A percentile compares a stretch with the other conserved stretches of the same genome.
These are phyloP conservation scores for Raddia distichophylla DNA, from an alignment of 176 grass and related monocot genomes.

Conservation along the genomic window DNA sequence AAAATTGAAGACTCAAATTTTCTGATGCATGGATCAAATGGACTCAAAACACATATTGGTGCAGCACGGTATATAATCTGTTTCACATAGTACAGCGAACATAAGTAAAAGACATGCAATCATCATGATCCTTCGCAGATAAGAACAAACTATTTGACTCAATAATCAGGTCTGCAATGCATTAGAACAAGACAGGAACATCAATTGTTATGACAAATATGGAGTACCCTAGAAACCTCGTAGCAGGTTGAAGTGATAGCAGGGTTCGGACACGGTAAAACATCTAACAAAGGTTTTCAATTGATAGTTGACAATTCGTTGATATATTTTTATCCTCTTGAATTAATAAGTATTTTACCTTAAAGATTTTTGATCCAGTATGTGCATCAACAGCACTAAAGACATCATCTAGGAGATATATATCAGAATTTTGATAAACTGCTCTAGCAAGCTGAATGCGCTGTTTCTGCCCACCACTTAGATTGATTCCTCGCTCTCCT, in stretches of 20 bases:
- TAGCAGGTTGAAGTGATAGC: neutral
- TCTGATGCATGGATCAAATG: neutral
- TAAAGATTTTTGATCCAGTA: constrained; percentile 74
- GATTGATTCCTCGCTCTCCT: constrained; percentile 76
- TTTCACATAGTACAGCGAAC: neutral
- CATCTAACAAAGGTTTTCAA: neutral
- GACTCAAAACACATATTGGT: neutral
- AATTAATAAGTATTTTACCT: constrained; percentile 31
- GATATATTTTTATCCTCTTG: neutral
- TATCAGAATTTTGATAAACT: constrained; percentile 67
- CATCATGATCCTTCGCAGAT: neutral
- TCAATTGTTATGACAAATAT: neutral
- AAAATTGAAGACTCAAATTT: neutral
- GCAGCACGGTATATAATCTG: neutral
- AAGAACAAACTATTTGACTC: neutral
- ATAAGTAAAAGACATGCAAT: neutral
- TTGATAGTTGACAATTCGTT: neutral
- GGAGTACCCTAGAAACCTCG: neutral
- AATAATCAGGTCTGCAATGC: neutral
- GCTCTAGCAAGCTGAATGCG: constrained; percentile 75
- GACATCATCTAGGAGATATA: constrained; percentile 82
- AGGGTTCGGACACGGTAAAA: neutral
- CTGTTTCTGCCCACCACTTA: constrained; percentile 79
- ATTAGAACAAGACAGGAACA: neutral
- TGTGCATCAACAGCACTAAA: constrained; percentile 84